Evolutionary conservation across 352 stramenopile species (phyloP).

Genomic region (Globisporangium heterothallicum): DNA sequence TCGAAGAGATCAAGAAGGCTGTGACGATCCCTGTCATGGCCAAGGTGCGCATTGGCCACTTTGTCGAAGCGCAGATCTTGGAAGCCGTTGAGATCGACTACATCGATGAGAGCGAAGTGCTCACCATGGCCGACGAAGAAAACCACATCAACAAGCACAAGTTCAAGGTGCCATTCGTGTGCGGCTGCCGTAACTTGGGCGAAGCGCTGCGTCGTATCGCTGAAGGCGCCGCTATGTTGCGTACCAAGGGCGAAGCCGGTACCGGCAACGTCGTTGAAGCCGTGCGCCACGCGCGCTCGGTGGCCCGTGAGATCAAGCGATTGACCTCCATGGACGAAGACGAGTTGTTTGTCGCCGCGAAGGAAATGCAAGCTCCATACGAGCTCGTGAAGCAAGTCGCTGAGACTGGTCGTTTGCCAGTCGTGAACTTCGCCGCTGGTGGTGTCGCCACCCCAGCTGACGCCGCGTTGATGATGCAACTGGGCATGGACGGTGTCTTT

Average conservation of each 20-base stretch:
- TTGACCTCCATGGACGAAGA: constrained; percentile 93
- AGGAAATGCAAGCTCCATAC: constrained; percentile 94
- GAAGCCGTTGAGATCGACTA: constrained; percentile 98
- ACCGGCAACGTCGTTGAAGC: constrained; percentile 98
- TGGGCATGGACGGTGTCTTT: constrained; percentile 98
- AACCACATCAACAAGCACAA: constrained; percentile 96
- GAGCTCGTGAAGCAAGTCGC: constrained; percentile 92
- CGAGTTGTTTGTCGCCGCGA: constrained; percentile 96
- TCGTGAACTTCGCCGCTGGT: constrained; percentile 98
- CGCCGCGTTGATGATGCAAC: constrained; percentile 98
- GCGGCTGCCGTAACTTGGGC: constrained; percentile 96
- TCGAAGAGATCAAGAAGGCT: constrained; percentile 97
- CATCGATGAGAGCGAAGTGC: constrained; percentile 98
- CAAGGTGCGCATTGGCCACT: constrained; percentile 98
- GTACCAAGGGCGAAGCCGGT: constrained; percentile 97
- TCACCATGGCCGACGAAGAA: constrained; percentile 98
- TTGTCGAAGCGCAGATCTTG: constrained; percentile 98
- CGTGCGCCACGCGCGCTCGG: constrained; percentile 93
- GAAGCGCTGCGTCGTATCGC: constrained; percentile 94
- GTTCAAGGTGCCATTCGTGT: constrained; percentile 98
- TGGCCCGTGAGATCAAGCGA: constrained; percentile 90
- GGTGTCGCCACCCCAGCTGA: constrained; percentile 97
- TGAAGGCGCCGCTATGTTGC: constrained; percentile 96
- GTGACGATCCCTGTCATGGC: constrained; percentile 99
- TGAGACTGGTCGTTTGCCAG: constrained; percentile 87